phyloP scores from a whole-genome alignment of 2,329 filamentous ascomycete species.

The Arthrobotrys sphaeroides region DNA sequence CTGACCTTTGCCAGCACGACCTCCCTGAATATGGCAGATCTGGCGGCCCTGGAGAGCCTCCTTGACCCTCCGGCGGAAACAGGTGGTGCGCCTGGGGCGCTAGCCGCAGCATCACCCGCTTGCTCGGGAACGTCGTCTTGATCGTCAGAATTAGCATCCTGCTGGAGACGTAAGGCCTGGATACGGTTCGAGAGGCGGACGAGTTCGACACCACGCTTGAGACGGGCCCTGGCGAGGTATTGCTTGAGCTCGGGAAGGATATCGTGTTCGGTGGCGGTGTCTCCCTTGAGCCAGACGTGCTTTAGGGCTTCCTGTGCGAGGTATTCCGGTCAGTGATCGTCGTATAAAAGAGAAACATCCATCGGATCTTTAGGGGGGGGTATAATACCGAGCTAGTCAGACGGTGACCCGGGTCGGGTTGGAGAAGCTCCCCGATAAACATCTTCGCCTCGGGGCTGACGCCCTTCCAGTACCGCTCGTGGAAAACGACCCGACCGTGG shows the following conservation, averaged over 20 bases:
- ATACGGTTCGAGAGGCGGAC: conserved; percentile 97
- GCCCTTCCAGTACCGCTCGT: conserved; percentile 98
- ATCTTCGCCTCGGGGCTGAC: conserved; percentile 95
- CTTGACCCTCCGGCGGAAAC: conserved; percentile 62
- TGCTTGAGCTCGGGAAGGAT: conserved; percentile 95
- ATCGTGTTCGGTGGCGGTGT: conserved; percentile 94
- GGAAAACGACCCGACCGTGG: conserved; percentile 84
- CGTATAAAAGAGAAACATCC: neutral
- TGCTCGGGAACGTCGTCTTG: conserved; percentile 77
- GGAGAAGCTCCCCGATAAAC: conserved; percentile 84
- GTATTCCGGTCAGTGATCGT: conserved; percentile 9
- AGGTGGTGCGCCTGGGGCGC: conserved; percentile 66
- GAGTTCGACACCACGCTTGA: conserved; percentile 92
- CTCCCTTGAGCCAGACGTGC: conserved; percentile 88
- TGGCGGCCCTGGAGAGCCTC: conserved; percentile 66
- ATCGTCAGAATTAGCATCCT: conserved; percentile 74
- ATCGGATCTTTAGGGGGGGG: conserved; percentile 14
- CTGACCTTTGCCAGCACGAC: conserved; percentile 92
- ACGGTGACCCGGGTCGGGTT: conserved; percentile 79
- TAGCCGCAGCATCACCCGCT: conserved; percentile 68
- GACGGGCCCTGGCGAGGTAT: conserved; percentile 88
- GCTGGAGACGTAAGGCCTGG: conserved; percentile 90
- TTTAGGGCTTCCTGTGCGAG: conserved; percentile 73
- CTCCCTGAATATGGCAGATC: conserved; percentile 82
- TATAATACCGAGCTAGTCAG: conserved; percentile 75